Conservation (phyloP, 1,139 yeast species). For the Taphrina betulina region DNA sequence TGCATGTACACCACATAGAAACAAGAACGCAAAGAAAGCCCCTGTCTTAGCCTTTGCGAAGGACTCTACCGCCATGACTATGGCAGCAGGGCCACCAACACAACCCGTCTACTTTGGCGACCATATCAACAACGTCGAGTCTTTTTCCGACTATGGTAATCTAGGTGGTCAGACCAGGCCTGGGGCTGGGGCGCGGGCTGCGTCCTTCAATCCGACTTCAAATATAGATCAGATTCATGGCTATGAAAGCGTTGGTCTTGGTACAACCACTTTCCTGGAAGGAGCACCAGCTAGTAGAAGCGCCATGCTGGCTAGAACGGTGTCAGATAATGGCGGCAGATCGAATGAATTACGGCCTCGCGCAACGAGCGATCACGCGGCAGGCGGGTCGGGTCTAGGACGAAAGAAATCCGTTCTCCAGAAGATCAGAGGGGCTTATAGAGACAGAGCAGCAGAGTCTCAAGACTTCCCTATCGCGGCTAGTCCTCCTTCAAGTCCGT, state of each 20-base stretch:
- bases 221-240: constrained; percentile 81
- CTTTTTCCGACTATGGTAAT: constrained; percentile 41
- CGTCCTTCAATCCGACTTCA: constrained; percentile 61
- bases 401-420: constrained; percentile 38
- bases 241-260: constrained; percentile 77
- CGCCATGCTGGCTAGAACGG: constrained; percentile 43
- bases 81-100: constrained; percentile 55
- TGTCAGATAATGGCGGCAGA: constrained; percentile 22
- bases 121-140: constrained; percentile 39
- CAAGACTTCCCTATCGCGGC: neutral
- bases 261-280: constrained; percentile 85
- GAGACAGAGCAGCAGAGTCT: constrained; percentile 6
- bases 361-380: constrained; percentile 12
- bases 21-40: constrained; percentile 69
- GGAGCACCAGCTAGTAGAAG: constrained; percentile 88
- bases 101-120: constrained; percentile 35
- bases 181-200: constrained; percentile 16
- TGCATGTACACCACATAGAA: constrained; percentile 96
- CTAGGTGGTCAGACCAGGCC: constrained; percentile 1
- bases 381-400: constrained; percentile 32
- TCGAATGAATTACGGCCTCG: neutral
- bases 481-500: constrained; percentile 17
- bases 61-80: constrained; percentile 84
- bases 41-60: constrained; percentile 95
- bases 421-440: constrained; percentile 34